Evolutionary conservation across 495 filamentous ascomycete genomes (phyloP).

Genomic region (Penicillium salamii): DNA sequence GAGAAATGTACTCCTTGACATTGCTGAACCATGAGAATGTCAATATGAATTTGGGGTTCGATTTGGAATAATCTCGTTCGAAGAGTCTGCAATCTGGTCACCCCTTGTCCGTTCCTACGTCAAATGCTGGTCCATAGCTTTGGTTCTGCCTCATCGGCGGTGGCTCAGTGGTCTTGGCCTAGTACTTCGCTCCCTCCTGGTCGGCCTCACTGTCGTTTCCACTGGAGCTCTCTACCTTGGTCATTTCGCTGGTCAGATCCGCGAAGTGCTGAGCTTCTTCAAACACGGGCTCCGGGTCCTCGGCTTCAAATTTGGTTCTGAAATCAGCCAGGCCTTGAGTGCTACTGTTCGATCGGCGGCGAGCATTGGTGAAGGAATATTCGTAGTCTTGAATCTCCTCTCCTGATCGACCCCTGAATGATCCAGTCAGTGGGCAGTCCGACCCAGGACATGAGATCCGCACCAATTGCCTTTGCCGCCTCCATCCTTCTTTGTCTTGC

Average conservation of each 20-base stretch:
- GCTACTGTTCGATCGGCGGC: conserved; percentile 90
- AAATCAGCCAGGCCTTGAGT: conserved; percentile 64
- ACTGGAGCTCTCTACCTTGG: conserved; percentile 27
- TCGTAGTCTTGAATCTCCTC: conserved; percentile 77
- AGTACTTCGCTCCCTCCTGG: conserved; percentile 10
- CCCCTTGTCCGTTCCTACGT: no score
- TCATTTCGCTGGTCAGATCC: conserved; percentile 32
- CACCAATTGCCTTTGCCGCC: conserved; percentile 94
- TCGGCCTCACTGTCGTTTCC: conserved; percentile 19
- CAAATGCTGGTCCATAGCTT: no score
- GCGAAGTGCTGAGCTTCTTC: conserved; percentile 66
- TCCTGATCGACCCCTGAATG: conserved; percentile 71
- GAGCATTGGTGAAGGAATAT: conserved; percentile 79
- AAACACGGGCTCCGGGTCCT: conserved; percentile 82
- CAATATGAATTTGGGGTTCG: not conserved
- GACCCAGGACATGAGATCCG: conserved; percentile 19
- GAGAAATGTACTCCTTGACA: not conserved
- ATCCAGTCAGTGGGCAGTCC: not conserved
- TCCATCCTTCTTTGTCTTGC: conserved; percentile 95
- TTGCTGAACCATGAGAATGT: no score
- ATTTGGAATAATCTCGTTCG: not conserved
- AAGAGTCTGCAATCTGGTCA: no score
- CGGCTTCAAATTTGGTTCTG: conserved; percentile 86
- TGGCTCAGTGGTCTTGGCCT: no score
- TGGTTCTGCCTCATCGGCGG: no score